These are phyloP conservation scores for Kwoniella shandongensis DNA, from an alignment of 768 basidiomycete species.

Conservation along the genomic window DNA sequence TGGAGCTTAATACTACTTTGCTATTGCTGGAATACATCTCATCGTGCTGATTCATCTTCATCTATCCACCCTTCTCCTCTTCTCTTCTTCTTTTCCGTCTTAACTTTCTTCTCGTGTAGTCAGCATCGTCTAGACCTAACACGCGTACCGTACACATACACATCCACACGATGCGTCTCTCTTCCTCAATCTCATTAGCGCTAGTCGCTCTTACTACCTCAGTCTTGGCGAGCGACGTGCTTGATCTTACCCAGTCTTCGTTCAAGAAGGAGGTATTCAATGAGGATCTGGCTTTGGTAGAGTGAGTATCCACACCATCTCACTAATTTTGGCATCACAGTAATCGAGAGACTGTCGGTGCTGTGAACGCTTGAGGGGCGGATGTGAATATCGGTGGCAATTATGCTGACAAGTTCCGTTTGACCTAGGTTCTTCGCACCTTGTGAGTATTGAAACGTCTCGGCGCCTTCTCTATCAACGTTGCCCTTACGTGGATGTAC, in stretches of 20 bases:
- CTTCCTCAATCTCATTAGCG: no score
- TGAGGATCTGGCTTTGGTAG: constrained; percentile 79
- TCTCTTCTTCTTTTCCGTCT: no score
- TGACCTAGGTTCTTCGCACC: constrained; percentile 42
- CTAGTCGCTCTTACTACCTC: constrained; percentile 57
- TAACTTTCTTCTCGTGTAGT: no score
- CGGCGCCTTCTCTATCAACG: no score
- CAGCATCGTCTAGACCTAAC: no score
- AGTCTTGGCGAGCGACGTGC: constrained; percentile 68
- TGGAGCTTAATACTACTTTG: no score
- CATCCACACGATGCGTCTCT: no score
- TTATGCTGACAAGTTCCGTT: background rate
- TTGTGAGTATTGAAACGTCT: constrained; percentile 41
- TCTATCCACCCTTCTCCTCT: no score
- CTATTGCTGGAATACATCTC: no score
- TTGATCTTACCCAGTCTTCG: constrained; percentile 67
- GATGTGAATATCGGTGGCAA: background rate
- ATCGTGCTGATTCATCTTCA: no score
- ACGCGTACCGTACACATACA: no score
- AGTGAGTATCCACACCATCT: constrained; percentile 68
- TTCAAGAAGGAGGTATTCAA: constrained; percentile 68
- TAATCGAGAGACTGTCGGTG: background rate
- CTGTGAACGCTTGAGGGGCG: background rate
- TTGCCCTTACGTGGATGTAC: background rate
- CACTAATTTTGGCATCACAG: background rate